Evolutionary conservation across 2,329 filamentous ascomycete genomes (phyloP).

Genomic region (Simplicillium sp.): DNA sequence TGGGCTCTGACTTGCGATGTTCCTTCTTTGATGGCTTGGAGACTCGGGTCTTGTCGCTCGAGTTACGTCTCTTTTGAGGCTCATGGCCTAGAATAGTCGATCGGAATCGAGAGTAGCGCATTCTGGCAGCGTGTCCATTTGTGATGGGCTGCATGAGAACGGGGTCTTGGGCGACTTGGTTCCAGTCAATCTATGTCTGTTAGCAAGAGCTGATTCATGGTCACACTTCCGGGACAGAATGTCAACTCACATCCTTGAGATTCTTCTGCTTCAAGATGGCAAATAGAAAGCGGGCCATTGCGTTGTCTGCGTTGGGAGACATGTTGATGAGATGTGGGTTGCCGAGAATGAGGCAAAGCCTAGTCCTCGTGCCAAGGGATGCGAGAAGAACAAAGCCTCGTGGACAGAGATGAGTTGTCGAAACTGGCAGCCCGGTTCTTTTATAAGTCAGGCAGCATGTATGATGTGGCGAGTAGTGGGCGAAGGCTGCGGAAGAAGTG

Average conservation of each 20-base stretch:
- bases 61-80: slow-evolving; percentile 36
- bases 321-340: slow-evolving; percentile 23
- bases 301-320: slow-evolving; percentile 46
- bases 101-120: slow-evolving; percentile 48
- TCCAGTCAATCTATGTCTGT: slow-evolving; percentile 45
- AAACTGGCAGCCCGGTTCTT: no score
- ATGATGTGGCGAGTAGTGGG: no score
- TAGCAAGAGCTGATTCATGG: background rate
- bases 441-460: background rate
- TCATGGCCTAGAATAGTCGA: slow-evolving; percentile 35
- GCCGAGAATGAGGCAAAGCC: background rate
- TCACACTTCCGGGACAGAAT: background rate
- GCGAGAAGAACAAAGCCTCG: background rate
- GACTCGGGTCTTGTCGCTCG: slow-evolving; percentile 30
- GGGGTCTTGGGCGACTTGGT: slow-evolving; percentile 43
- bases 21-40: slow-evolving; percentile 33
- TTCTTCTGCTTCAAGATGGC: slow-evolving; percentile 51
- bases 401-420: no score
- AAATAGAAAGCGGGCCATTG: slow-evolving; percentile 48
- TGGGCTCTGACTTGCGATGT: slow-evolving; percentile 21
- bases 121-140: slow-evolving; percentile 52
- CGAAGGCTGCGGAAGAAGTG: background rate
- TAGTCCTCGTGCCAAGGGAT: no score
- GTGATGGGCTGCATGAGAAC: slow-evolving; percentile 43
- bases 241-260: slow-evolving; percentile 46